Base-by-base conservation (phyloP, 805 yeast genomes). In the Allodekkera sacchari region DNA sequence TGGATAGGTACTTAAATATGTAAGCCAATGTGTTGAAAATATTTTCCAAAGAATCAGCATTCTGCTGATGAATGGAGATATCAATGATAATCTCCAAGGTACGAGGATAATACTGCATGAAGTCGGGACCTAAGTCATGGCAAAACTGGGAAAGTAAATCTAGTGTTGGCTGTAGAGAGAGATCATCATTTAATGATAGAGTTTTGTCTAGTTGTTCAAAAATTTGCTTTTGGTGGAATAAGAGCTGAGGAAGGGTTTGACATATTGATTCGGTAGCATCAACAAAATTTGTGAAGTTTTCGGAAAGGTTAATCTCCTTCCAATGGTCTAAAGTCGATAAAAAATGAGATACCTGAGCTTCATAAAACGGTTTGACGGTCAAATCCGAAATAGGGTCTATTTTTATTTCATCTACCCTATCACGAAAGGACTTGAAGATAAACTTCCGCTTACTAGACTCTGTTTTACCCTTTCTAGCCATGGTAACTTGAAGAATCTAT, bases 81-180 rank as follows among this genome's bases (percentile, higher is more conserved):
- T 59, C 52, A 4, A 68, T 68, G 25, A 88, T 63, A 16, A 69
- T 43, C 1, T 47, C 42, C 28, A 89, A 56, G 1, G 85, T 57
- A 17, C 57, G 51, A 2, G 59, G 59, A 48, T 84, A 87, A 47
- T 62, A 85, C 12, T 47, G 44, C 63, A 85, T 68, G 48, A 88
- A 92, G 44, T 89, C 97, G 3, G 89, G 79, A 7, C 96, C 96
- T 39, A 89, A 60, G 60, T 89, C 98, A 45, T 84, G 96, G 25
- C 87, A 77, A 45, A 92, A 80, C 48, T 87, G 94, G 0, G 95
- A 72, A 16, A 87, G 53, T 7, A 82, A 58, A 48, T 92, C 98
- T 31, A 85, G 55, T 18, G 84, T 50, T 4, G 97, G 89, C 52
- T 87, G 92, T 27, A 83, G 58, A 1, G 95, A 74, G 35, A 79